Evolutionary conservation across 169 alveolate genomes (phyloP).

Genomic region (Amoebophrya sp.): DNA sequence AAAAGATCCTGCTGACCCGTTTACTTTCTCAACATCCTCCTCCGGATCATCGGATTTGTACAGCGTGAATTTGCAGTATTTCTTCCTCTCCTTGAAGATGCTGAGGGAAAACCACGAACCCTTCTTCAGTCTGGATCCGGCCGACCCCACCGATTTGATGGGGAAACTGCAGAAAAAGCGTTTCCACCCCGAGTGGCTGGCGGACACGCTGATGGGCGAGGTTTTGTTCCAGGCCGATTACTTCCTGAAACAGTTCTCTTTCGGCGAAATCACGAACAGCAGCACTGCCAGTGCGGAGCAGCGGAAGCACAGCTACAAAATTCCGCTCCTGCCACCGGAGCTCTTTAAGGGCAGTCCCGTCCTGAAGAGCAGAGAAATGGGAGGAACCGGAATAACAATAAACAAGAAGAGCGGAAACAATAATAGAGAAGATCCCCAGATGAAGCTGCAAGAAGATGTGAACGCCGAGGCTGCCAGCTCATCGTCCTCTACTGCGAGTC

Average conservation of each 20-base stretch:
- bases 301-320: too few species aligned
- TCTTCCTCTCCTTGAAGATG: neutral
- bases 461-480: neutral
- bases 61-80: too few species aligned
- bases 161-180: neutral
- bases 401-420: too few species aligned
- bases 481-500: neutral
- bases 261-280: neutral
- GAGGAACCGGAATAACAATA: neutral
- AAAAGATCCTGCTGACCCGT: too few species aligned
- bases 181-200: neutral
- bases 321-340: too few species aligned
- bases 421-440: neutral
- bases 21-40: too few species aligned
- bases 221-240: neutral
- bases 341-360: too few species aligned
- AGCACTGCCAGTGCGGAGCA: too few species aligned
- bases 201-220: neutral
- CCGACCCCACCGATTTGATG: neutral
- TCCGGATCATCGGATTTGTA: too few species aligned
- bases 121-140: neutral
- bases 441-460: neutral
- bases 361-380: neutral
- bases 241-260: neutral
- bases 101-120: neutral